Base-by-base conservation (phyloP, 2,329 filamentous ascomycete species). In the Fusarium drepaniforme region DNA sequence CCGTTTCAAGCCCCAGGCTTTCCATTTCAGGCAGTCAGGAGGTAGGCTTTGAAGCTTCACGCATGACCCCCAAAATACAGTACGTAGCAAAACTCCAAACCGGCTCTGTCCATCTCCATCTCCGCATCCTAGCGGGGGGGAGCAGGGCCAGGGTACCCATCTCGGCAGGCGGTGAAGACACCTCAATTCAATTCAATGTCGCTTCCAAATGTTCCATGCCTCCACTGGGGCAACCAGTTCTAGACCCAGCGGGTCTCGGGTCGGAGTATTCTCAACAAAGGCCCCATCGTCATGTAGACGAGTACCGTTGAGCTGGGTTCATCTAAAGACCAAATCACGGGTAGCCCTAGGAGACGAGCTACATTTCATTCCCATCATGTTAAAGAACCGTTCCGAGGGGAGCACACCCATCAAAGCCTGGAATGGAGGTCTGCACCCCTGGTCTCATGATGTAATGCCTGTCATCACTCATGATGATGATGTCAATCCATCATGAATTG, bases 381-480 rank as follows among this genome's bases (percentile, higher is more conserved):
- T 30, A 11, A 51, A 63, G 15, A 25, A 60, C 35, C 23, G 53
- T 40, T 16, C 25, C 49, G 53, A 56, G 25, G 25, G 57, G 58
- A 62, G 16, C n/a, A 51, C 38, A 28, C 53, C 62, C 37, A 62
- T 44, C 9, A 72, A 53, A 33, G 42, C 28, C 33, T 62, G 30
- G 38, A 23, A 25, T 25, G 40, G 28, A 28, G 38, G 18, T 33
- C 21, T 16, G 38, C 60, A 38, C 46, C 65, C 66, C 61, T 58
- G 67, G 68, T 73, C 72, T 73, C 68, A 73, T 74, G 68, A 75
- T 64, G 68, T 60, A 74, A 74, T 74, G 51, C 44, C 61, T 69
- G 58, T 53, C 53, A 67, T 62, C 61, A 59, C 46, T 64, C 59
- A 59, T 65, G 64, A 74, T 68, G 67, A 73, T 73, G 63, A 74